These are phyloP conservation scores for Phyllosticta citriasiana DNA, from an alignment of 2,329 filamentous ascomycete genomes.

Conservation along the genomic window DNA sequence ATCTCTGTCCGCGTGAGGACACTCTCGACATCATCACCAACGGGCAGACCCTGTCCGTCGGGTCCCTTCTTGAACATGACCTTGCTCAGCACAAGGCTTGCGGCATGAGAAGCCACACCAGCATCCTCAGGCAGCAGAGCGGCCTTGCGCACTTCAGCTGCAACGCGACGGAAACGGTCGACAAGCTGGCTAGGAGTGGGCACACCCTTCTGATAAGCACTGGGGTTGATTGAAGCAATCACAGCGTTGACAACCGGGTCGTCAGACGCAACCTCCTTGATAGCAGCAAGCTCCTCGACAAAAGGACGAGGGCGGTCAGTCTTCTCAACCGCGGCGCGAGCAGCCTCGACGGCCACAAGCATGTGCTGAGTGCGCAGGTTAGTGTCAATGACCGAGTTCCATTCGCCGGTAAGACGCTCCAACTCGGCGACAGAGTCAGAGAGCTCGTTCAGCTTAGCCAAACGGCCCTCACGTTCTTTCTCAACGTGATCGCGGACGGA, in stretches of 20 bases:
- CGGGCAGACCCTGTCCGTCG: constrained; percentile 53
- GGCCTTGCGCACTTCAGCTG: constrained; percentile 87
- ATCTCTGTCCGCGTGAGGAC: constrained; percentile 83
- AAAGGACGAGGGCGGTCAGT: constrained; percentile 71
- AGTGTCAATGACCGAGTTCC: constrained; percentile 81
- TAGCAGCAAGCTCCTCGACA: constrained; percentile 80
- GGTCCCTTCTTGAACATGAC: constrained; percentile 84
- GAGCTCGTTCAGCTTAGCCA: constrained; percentile 76
- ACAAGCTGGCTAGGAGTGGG: constrained; percentile 76
- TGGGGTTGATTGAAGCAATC: constrained; percentile 91
- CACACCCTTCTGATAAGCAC: constrained; percentile 86
- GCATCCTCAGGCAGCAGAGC: constrained; percentile 85
- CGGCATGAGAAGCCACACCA: constrained; percentile 87
- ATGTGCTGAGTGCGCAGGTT: constrained; percentile 94
- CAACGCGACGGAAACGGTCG: constrained; percentile 90
- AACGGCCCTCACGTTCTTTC: constrained; percentile 73
- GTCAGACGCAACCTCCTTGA: constrained; percentile 81
- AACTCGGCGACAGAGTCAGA: constrained; percentile 69
- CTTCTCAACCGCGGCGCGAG: constrained; percentile 72
- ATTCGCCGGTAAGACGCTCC: constrained; percentile 76
- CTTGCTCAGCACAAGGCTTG: constrained; percentile 81
- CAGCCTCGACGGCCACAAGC: constrained; percentile 88
- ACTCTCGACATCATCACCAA: constrained; percentile 85
- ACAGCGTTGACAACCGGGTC: constrained; percentile 84
- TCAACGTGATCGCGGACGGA: constrained; percentile 78